These are phyloP conservation scores for Talaromyces rugulosus DNA, from an alignment of 2,329 filamentous ascomycete species.

Conservation along the genomic window DNA sequence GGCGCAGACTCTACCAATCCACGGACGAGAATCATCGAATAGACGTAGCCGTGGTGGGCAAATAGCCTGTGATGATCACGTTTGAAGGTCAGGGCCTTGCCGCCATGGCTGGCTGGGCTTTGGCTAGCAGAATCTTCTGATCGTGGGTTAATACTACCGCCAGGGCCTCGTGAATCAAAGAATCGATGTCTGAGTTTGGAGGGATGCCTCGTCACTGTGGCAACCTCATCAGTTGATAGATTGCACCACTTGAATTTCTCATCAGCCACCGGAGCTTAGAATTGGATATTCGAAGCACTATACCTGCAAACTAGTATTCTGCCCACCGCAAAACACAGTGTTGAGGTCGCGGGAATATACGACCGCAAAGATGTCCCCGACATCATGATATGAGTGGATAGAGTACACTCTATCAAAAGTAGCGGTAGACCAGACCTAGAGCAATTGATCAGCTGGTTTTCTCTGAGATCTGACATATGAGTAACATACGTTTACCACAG, in stretches of 20 bases:
- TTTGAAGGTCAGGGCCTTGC: conserved; percentile 73
- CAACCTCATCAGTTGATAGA: conserved; percentile 61
- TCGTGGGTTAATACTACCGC: conserved; percentile 72
- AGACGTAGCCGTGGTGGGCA: conserved; percentile 92
- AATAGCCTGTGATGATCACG: conserved; percentile 78
- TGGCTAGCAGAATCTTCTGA: conserved; percentile 54
- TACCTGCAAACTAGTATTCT: conserved; percentile 86
- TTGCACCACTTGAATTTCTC: conserved; percentile 63
- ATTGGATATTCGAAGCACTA: neutral
- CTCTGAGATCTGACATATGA: neutral
- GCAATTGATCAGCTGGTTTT: neutral
- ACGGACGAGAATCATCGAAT: conserved; percentile 85
- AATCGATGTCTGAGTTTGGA: conserved; percentile 78
- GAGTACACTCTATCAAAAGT: conserved; percentile 76
- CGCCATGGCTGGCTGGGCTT: conserved; percentile 50
- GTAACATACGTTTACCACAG: conserved; percentile 70
- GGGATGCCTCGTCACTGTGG: conserved; percentile 63
- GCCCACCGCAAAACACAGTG: conserved; percentile 85
- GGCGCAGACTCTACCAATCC: conserved; percentile 67
- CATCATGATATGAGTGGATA: conserved; percentile 88
- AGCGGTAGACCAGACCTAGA: conserved; percentile 71
- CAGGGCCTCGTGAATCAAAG: conserved; percentile 85
- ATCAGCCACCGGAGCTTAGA: neutral
- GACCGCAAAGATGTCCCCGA: conserved; percentile 95
- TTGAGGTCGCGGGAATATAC: conserved; percentile 75